Evolutionary conservation across 495 filamentous ascomycete species (phyloP), one percentile per base, ranked within the genome.

Genomic region (Penicillium macrosclerotiorum): DNA sequence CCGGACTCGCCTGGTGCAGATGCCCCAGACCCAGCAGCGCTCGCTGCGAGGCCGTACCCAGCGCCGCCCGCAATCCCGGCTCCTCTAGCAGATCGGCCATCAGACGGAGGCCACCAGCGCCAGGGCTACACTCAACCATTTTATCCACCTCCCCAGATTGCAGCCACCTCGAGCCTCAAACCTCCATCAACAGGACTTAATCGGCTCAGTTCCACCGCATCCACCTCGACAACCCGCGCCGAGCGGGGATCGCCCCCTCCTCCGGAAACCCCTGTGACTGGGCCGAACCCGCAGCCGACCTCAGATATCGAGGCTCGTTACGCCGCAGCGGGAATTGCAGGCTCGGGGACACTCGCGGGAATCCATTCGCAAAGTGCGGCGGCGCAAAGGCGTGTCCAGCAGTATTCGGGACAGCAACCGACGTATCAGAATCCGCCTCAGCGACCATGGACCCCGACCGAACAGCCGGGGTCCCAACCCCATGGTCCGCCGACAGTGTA

Each of bases 381-480:
- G 2, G 89, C 89, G 2, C 78, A 86, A 47, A 85, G 88, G 58
- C 75, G 90, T 34, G 60, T 82, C 41, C 80, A 84, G 18, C 87
- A 90, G 41, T 94, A 96, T 70, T 75, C 76, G 7, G 72, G 70
- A 23, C 74, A 76, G 40, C 62, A 74, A 14, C 72, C 74, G 16
- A 61, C 62, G 16, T 60, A 59, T 24, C 72, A 80, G 11, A 72
- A 62, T 27, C 71, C 72, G 8, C 73, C 82, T 8, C 74, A 78
- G 29, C 78, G 92, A 40, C 90, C 90, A 35, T 98, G 93, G 93
- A 98, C 94, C 13, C 93, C 93, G 1, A 97, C 93, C 20, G 93
- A 98, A 61, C 76, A 84, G 42, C 91, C 93, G 2, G 93, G 88
- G 5, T 85, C 82, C 44, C 82, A 90, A 45, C 91, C 90, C 2